Evolutionary conservation across 352 stramenopile genomes (phyloP).

Genomic region (Phytophthora pseudosyringae): DNA sequence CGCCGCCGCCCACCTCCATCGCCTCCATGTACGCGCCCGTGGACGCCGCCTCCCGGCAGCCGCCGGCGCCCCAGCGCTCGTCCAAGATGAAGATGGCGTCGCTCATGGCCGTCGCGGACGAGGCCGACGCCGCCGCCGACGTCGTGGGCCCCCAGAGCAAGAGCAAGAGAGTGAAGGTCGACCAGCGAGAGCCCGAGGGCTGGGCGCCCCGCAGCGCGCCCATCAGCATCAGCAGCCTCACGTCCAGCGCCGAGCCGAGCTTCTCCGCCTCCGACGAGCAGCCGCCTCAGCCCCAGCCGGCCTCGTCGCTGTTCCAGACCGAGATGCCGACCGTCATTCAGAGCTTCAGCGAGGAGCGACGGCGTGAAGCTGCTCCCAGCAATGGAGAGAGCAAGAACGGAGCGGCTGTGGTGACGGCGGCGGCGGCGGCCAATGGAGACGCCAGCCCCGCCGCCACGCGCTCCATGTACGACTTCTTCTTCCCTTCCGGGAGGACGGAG

Average conservation of each 20-base stretch:
- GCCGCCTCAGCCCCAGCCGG: no score
- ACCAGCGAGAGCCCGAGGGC: slow-evolving; percentile 17
- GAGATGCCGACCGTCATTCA: slow-evolving; percentile 59
- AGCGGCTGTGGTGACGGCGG: not conserved
- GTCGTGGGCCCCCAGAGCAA: slow-evolving; percentile 25
- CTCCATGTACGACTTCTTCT: slow-evolving; percentile 75
- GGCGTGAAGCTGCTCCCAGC: slow-evolving; percentile 3
- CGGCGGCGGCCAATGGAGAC: slow-evolving; percentile 25
- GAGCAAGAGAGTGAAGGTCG: slow-evolving; percentile 62
- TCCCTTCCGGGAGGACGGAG: slow-evolving; percentile 32
- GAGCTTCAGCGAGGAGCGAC: slow-evolving; percentile 57
- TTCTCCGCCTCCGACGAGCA: slow-evolving; percentile 13
- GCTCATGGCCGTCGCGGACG: slow-evolving; percentile 48
- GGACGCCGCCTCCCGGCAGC: slow-evolving; percentile 9
- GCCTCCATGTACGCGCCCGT: slow-evolving; percentile 30
- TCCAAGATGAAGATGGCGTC: slow-evolving; percentile 62
- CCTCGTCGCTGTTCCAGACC: slow-evolving; percentile 54
- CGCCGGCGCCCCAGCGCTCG: slow-evolving; percentile 11
- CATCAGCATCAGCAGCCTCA: slow-evolving; percentile 34
- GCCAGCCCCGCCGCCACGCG: slow-evolving; percentile 23
- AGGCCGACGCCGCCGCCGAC: slow-evolving; percentile 7
- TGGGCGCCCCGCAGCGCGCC: slow-evolving; percentile 21
- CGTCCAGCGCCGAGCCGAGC: slow-evolving; percentile 11
- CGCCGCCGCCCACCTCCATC: slow-evolving; percentile 26
- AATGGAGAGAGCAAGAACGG: slow-evolving; percentile 33